Percentiles rank a stretch among this genome's conserved stretches.
Conservation (phyloP, 257 asterid genomes). For the Euphrasia confusa region DNA sequence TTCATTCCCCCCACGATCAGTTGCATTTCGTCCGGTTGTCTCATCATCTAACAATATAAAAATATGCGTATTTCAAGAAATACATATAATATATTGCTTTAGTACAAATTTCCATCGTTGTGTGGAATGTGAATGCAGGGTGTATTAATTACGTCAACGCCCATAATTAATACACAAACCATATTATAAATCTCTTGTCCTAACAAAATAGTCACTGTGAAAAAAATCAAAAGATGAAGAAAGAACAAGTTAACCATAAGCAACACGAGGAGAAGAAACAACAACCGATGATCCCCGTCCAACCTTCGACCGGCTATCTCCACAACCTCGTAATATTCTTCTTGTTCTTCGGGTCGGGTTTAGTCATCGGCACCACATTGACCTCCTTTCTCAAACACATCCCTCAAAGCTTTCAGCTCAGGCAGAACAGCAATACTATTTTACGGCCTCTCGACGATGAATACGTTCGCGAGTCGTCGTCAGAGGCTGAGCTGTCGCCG, state of each 20-base stretch:
- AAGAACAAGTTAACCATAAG: background rate
- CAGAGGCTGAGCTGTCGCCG: background rate
- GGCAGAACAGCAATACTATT: background rate
- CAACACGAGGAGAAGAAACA: constrained; percentile 19
- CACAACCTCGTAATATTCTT: constrained; percentile 44
- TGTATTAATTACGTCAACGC: background rate
- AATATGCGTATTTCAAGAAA: no score
- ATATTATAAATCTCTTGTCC: background rate
- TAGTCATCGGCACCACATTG: constrained; percentile 55
- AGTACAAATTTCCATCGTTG: no score
- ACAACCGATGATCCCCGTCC: constrained; percentile 7
- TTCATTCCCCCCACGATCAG: no score
- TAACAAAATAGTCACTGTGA: no score
- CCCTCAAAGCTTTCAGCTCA: constrained; percentile 13
- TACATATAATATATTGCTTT: no score
- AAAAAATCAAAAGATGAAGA: background rate
- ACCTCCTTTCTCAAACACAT: constrained; percentile 37
- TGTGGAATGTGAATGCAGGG: constrained; percentile 18
- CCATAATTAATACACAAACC: no score
- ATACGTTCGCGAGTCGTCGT: background rate
- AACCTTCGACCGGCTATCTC: constrained; percentile 31
- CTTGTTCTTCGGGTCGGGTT: constrained; percentile 65
- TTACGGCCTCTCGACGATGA: no score
- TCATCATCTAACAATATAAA: no score
- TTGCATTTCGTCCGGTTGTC: no score